These are phyloP conservation scores for Talaromyces marneffei DNA, from an alignment of 2,329 filamentous ascomycete genomes.

Conservation along the genomic window DNA sequence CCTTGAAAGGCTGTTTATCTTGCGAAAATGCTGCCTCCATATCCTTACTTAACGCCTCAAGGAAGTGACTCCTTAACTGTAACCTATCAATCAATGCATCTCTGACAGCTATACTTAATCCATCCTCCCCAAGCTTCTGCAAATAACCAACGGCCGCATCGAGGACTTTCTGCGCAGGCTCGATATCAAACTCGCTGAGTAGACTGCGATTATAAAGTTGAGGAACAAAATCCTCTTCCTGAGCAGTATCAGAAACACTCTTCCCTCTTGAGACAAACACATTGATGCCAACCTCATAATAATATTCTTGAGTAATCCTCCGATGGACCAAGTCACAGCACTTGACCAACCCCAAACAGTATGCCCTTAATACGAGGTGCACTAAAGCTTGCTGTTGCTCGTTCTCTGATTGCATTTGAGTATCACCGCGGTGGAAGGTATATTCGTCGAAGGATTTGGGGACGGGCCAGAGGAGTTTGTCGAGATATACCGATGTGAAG, in stretches of 20 bases:
- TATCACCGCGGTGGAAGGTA: conserved; percentile 45
- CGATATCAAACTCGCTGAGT: conserved; percentile 57
- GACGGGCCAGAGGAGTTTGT: conserved; percentile 68
- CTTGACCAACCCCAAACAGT: conserved; percentile 80
- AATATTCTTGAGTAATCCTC: conserved; percentile 74
- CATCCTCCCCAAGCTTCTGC: conserved; percentile 25
- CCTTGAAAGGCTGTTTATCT: conserved; percentile 24
- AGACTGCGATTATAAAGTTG: conserved; percentile 81
- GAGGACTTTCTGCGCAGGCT: conserved; percentile 52
- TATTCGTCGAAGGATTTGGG: conserved; percentile 60
- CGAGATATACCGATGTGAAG: conserved; percentile 87
- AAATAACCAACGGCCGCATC: conserved; percentile 52
- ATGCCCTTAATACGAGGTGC: conserved; percentile 67
- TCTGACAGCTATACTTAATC: conserved; percentile 33
- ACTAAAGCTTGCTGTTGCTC: conserved; percentile 42
- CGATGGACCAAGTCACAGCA: conserved; percentile 73
- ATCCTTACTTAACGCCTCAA: conserved; percentile 37
- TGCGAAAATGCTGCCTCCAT: conserved; percentile 26
- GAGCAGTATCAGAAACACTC: conserved; percentile 17
- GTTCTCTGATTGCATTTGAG: background rate
- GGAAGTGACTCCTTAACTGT: conserved; percentile 53
- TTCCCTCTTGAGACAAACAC: conserved; percentile 1
- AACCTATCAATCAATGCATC: conserved; percentile 61
- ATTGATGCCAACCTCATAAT: conserved; percentile 65
- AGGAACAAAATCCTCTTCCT: conserved; percentile 96